phyloP scores from a whole-genome alignment of 2,329 filamentous ascomycete species.

The Epichloe typhina region DNA sequence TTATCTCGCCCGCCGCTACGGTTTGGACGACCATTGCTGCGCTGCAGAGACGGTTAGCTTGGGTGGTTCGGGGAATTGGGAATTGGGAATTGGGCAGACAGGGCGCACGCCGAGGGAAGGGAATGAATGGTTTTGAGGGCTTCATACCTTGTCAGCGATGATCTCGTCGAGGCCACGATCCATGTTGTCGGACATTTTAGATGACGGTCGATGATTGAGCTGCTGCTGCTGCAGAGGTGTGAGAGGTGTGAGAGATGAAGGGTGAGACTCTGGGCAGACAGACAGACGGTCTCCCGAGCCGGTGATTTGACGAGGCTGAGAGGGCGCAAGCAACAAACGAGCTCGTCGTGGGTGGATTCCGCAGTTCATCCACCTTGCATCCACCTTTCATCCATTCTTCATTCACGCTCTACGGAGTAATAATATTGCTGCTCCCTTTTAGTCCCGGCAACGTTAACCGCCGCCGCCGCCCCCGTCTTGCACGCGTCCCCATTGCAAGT shows the following conservation, averaged over 20 bases:
- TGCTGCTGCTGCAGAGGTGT: not conserved
- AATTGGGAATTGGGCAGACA: not conserved
- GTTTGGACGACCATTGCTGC: constrained; percentile 23
- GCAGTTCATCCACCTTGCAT: no score
- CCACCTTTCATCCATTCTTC: no score
- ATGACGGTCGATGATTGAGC: not conserved
- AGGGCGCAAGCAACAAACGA: not conserved
- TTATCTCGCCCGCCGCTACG: constrained; percentile 23
- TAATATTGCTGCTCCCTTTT: not conserved
- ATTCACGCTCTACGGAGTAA: no score
- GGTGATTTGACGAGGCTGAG: not conserved
- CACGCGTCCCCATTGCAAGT: not conserved
- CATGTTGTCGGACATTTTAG: constrained; percentile 30
- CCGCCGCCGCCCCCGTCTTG: not conserved
- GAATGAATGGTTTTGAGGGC: not conserved
- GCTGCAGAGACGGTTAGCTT: constrained; percentile 9
- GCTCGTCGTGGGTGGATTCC: not conserved
- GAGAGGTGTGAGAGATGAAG: not conserved
- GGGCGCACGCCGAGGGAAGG: not conserved
- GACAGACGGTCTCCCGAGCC: not conserved
- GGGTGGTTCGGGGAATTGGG: not conserved
- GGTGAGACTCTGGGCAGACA: not conserved
- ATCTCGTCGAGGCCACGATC: constrained; percentile 45
- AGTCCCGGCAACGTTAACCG: not conserved
- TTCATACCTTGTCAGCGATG: constrained; percentile 34